Base-by-base conservation (phyloP, 441 rosid species). In the Pelargonium citronellum region DNA sequence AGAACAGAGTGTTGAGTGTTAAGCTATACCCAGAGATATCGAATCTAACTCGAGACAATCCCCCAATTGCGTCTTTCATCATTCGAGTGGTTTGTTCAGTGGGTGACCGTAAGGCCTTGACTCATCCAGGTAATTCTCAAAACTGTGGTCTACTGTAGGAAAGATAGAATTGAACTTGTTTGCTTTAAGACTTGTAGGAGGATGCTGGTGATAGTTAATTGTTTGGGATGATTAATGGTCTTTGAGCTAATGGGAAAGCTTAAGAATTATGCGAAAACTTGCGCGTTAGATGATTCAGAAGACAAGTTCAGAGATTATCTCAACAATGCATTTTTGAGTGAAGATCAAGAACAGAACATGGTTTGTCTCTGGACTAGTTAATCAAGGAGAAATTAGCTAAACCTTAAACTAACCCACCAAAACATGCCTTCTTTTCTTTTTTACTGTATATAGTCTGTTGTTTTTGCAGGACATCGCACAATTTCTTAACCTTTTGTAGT, bases 1-100 rank as follows among this genome's bases (percentile, higher is more conserved):
- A 87, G 86, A 91, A 81, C 89, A 71, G 85, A 89, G 73, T 69
- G 65, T 69, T 89, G 19, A 79, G 71, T 73, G 85, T 93, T 75
- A 89, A 85, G 75, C 79, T 93, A 72, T 88, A 84, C 73, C 98
- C 97, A 57, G 97, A 91, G 71, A 81, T 81, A 43, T 93, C 98
- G 0, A 89, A 81, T 66, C 71, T 84, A 24, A 84, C 96, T 0
- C 82, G 89, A 82, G 95, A 85, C 0, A 85, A 83, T 72, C 97
- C 98, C 68, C 98, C 98, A 0, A 77, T 89, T 72, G 97, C 93
- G 19, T 93, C 98, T 19, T 91, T 91, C 80, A 77, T 75, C 44
- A 75, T 85, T 78, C 90, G 96, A 39, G 91, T 86, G 62, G 82
- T 91, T 71, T 77, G 86, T 71, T 86, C 91, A 4, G 73, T 74